Base-by-base conservation (phyloP, 331 rosid genomes). In the Spiraea crenata region DNA sequence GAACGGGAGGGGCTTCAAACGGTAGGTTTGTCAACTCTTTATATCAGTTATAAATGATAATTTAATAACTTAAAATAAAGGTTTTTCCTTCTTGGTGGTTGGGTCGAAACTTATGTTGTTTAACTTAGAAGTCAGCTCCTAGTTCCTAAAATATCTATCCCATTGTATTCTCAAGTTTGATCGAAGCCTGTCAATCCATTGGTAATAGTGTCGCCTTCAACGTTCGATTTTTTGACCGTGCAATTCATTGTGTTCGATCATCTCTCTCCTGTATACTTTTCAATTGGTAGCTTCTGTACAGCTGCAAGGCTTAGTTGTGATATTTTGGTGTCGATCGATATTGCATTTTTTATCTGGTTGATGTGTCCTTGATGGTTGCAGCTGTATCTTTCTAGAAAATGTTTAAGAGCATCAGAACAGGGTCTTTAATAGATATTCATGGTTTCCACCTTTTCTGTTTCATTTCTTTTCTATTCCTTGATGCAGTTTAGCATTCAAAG, bases 1-100 rank as follows among this genome's bases (percentile, higher is more conserved):
- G 99, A 95, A 82, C 87, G 99, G 70, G 96, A 87, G 82, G 96
- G 96, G 73, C 98, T 95, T 82, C 99, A 95, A 83, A 91, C 80
- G 67, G 99, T 95, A 86, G 64, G 89, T 47, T 76, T 73, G 65
- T 64, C 31, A 69, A 79, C 70, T 65, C 63, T 70, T 74, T 73
- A 34, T 40, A 37, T 57, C 34, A 31, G 8, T 57, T 57, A 31
- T 19, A 40, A 25, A 25, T 25, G 31, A 25, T 25, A 25, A 1
- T 25, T 25, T 65, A 65, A 15, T 54, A 49, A 14, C 71, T 31
- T 42, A 58, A 63, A 51, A 56, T 35, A 65, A 54, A 70, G 10
- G 14, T 71, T 47, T 39, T 25, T 65, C 39, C 49, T 70, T 57
- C n/a, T 17, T 61, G 54, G 71, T 50, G 37, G 7, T 42, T 74